phyloP scores from a whole-genome alignment of 1,139 yeast species.

The Taphrina wiesneri region DNA sequence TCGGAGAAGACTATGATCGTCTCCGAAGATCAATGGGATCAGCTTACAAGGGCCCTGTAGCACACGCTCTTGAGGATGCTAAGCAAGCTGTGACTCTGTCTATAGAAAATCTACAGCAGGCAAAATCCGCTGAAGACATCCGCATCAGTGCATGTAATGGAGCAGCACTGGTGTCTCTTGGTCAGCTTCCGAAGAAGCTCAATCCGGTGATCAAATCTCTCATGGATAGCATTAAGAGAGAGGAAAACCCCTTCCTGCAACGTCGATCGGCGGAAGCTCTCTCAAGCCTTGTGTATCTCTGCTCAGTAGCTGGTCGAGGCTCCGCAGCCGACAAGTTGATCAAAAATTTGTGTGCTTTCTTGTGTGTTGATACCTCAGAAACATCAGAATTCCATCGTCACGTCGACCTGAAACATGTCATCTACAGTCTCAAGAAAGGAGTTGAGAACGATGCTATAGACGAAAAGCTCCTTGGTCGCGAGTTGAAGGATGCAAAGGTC shows the following conservation, averaged over 20 bases:
- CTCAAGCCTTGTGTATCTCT: slow-evolving; percentile 60
- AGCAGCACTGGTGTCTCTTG: slow-evolving; percentile 64
- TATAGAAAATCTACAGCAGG: slow-evolving; percentile 65
- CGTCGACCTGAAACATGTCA: slow-evolving; percentile 56
- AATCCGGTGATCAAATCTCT: slow-evolving; percentile 85
- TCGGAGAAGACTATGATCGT: slow-evolving; percentile 65
- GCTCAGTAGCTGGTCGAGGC: slow-evolving; percentile 59
- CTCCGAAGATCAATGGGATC: slow-evolving; percentile 67
- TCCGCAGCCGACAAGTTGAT: slow-evolving; percentile 85
- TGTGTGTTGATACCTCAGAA: slow-evolving; percentile 93
- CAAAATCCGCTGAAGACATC: slow-evolving; percentile 57
- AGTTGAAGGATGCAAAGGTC: slow-evolving; percentile 69
- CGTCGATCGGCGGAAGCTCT: slow-evolving; percentile 69
- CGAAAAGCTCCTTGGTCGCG: slow-evolving; percentile 64
- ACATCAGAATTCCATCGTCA: slow-evolving; percentile 89
- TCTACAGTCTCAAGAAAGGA: slow-evolving; percentile 77
- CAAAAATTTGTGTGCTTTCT: slow-evolving; percentile 85
- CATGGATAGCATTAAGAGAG: slow-evolving; percentile 89
- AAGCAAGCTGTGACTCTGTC: slow-evolving; percentile 66
- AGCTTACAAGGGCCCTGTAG: slow-evolving; percentile 67
- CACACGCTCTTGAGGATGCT: slow-evolving; percentile 77
- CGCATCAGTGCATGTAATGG: slow-evolving; percentile 75
- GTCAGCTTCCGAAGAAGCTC: slow-evolving; percentile 71
- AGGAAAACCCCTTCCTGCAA: slow-evolving; percentile 67
- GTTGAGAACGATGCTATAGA: slow-evolving; percentile 66